Evolutionary conservation across 1,139 yeast genomes (phyloP), one percentile per base, ranked within the genome.

Genomic region (Sugiyamaella grinbergsii): DNA sequence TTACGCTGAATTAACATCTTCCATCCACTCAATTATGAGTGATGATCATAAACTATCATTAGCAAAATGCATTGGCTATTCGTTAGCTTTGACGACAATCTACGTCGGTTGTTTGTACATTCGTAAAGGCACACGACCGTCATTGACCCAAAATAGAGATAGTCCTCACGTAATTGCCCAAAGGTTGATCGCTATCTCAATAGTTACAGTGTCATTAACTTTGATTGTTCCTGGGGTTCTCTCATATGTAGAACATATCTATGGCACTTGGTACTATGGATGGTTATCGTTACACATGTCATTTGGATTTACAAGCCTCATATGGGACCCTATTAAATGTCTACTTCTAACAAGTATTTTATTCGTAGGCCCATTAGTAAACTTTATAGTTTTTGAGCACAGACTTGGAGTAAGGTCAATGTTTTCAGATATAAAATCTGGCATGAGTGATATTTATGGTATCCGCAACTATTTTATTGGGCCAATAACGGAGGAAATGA

Each of bases 401-500:
- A 47, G 57, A 43, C 58, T 61, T 42, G 51, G 43, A 49, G 54
- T 50, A 59, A 52, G 15, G 37, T 50, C 49, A 50, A 54, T 50
- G 18, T 31, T 42, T 7, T 23, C 31, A 3, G 62, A 58, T 24
- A 34, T 58, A 29, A 43, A 46, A 20, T 33, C 39, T 8, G 53
- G 47, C 10, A 18, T 78, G 26, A 31, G 52, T 13, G 71, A 73
- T 20, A 62, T 81, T 1, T 71, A 73, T 57, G 86, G 87, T 1
- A 48, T 83, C 39, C 71, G 96, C 54, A 85, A 87, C 64, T 78
- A 80, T 54, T 52, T 88, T 0, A 75, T 87, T 56, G 98, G 95
- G 0, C 98, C 98, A 0, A 51, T 87, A 0, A 84, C 96, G 0
- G 99, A 93, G 65, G 99, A 93, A 64, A 59, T 90, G 29, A 79